These are phyloP conservation scores for Crithidia brevicula DNA, from an alignment of 208 protist species.

Conservation along the genomic window DNA sequence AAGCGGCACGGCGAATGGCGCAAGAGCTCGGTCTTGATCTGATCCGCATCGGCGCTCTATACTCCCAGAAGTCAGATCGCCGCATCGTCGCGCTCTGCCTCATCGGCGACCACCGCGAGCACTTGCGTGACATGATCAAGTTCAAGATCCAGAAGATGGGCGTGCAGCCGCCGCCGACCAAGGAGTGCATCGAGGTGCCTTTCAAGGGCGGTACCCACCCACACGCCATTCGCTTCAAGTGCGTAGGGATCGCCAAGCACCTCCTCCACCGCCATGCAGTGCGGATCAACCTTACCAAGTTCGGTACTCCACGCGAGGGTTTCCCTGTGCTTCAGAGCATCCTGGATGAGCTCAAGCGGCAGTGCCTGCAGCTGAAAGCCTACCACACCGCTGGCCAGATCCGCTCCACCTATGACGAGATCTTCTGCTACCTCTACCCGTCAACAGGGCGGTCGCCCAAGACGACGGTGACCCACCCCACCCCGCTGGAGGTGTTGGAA, in stretches of 20 bases:
- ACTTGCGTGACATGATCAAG: constrained; percentile 81
- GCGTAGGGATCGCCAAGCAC: constrained; percentile 78
- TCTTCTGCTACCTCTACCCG: constrained; percentile 87
- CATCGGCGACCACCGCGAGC: constrained; percentile 83
- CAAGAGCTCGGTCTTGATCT: constrained; percentile 80
- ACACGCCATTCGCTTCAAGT: constrained; percentile 89
- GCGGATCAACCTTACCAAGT: constrained; percentile 85
- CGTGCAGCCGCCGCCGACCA: constrained; percentile 75
- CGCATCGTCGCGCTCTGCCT: constrained; percentile 80
- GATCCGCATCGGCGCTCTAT: constrained; percentile 75
- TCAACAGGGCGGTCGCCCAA: constrained; percentile 84
- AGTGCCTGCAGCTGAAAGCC: constrained; percentile 72
- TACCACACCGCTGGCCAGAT: constrained; percentile 79
- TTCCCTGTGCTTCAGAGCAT: constrained; percentile 84
- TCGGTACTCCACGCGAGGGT: constrained; percentile 82
- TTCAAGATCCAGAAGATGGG: constrained; percentile 89
- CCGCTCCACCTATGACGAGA: constrained; percentile 78
- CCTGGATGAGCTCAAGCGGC: constrained; percentile 73
- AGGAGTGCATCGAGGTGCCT: constrained; percentile 77
- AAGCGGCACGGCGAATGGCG: constrained; percentile 79
- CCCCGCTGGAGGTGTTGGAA: constrained; percentile 49
- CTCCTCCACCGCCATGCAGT: constrained; percentile 76
- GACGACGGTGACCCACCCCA: constrained; percentile 76
- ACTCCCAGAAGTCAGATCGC: constrained; percentile 71
- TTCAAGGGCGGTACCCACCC: constrained; percentile 88